Evolutionary conservation across 495 filamentous ascomycete species (phyloP).

Genomic region (Penicillium steckii): DNA sequence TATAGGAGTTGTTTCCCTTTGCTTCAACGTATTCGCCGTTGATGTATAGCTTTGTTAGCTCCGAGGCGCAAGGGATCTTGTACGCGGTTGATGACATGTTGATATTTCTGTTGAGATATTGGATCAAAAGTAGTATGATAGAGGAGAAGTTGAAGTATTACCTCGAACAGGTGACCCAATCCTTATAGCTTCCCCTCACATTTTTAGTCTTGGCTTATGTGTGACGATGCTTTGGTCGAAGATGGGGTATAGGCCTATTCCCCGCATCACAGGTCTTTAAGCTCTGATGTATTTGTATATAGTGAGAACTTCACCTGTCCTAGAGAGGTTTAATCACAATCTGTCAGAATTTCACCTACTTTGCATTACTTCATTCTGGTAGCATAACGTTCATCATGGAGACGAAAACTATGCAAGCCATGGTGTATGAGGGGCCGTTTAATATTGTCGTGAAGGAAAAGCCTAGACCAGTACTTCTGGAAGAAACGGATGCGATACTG

Average conservation of each 20-base stretch:
- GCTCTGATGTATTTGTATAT: too few relatives aligned
- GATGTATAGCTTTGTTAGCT: constrained; percentile 1
- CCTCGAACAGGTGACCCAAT: not conserved
- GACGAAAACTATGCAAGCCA: not conserved
- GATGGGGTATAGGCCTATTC: not conserved
- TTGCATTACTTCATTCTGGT: too few relatives aligned
- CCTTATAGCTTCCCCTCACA: not conserved
- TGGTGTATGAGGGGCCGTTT: not conserved
- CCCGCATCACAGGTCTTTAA: not conserved
- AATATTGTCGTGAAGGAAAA: not conserved
- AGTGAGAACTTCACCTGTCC: too few relatives aligned
- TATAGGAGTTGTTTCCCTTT: not conserved
- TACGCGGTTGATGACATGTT: not conserved
- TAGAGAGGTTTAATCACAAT: too few relatives aligned
- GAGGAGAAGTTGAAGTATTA: not conserved
- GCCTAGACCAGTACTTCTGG: not conserved
- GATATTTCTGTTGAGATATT: not conserved
- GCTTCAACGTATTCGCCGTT: constrained; percentile 5
- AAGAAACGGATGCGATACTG: not conserved
- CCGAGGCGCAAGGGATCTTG: not conserved
- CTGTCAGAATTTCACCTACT: too few relatives aligned
- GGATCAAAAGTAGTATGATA: not conserved
- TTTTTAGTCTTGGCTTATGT: not conserved
- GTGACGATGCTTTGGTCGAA: not conserved
- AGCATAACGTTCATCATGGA: too few relatives aligned